Evolutionary conservation across 2,329 filamentous ascomycete species (phyloP), one percentile per base, ranked within the genome.

Genomic region (Lachnellula hyalina): DNA sequence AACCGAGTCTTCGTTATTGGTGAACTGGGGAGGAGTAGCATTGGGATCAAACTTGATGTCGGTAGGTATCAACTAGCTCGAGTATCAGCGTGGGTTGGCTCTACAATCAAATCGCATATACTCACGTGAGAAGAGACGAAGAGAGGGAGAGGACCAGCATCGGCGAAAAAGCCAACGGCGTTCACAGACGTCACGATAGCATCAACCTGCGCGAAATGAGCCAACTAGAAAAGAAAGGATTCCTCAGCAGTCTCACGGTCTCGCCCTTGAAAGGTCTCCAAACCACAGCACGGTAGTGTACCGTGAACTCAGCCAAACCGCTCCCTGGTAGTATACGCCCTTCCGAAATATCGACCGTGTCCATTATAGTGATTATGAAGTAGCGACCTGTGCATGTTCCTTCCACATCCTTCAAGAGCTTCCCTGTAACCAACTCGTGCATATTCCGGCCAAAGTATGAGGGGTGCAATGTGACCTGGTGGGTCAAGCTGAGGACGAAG

Each of bases 241-340:
- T 21, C 34, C 44, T 25, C 40, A 4, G 38, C 38, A 40, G 44
- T 51, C 87, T 74, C 84, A 96, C 94, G 72, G 94, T 96, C 80
- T 99, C 94, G 68, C 94, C 93, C 74, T 94, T 93, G 79, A 97
- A 99, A 11, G 94, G 94, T 68, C 93, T 84, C 93, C 93, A 99
- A 55, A 99, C 90, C 57, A 99, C 93, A 51, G 94, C 94, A 58
- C 92, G 89, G 71, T 96, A 99, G 66, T 89, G 85, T 47, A 99
- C 91, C 0, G 89, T 96, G 70, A 96, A 99, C 73, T 96, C 90
- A 19, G 94, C 93, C 63, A 95, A 81, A 9, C 92, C 94, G 59
- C 88, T 96, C 8, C 93, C 90, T 3, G 94, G 93, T 54, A 96
- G 82, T 59, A 99, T 93, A 64, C 90, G 87, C 12, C 92, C 92